phyloP scores from a whole-genome alignment of 2,329 filamentous ascomycete species.

The Pseudopithomyces chartarum region DNA sequence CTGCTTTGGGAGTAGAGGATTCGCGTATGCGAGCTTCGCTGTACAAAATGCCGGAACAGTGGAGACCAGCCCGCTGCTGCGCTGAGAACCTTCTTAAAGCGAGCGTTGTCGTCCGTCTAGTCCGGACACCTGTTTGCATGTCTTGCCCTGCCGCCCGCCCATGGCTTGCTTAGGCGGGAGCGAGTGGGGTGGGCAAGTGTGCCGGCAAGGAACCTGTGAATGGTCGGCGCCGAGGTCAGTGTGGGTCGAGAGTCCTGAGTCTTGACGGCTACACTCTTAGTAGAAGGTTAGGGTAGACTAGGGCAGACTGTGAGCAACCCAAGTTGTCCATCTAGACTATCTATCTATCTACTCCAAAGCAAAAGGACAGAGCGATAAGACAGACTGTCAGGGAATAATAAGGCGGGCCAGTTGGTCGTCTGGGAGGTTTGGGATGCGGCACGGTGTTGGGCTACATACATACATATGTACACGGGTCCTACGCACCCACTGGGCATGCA shows the following conservation, averaged over 20 bases:
- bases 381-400: background rate
- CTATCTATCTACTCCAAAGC: too few species aligned
- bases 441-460: too few species aligned
- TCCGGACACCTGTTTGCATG: background rate
- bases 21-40: slow-evolving; percentile 9
- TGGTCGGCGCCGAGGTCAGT: too few species aligned
- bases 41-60: slow-evolving; percentile 4
- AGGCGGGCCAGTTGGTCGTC: background rate
- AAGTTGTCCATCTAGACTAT: too few species aligned
- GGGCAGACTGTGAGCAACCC: too few species aligned
- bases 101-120: background rate
- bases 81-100: background rate
- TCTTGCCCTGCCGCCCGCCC: background rate
- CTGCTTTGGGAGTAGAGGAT: background rate
- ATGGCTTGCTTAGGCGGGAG: background rate
- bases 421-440: too few species aligned
- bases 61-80: background rate
- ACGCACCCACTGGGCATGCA: too few species aligned
- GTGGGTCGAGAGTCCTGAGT: too few species aligned
- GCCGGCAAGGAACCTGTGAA: background rate
- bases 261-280: too few species aligned
- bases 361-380: background rate
- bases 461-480: too few species aligned
- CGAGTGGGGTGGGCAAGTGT: background rate
- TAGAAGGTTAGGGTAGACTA: too few species aligned